Evolutionary conservation across 2,329 filamentous ascomycete genomes (phyloP).

Genomic region (Paraphaeosphaeria minitans): DNA sequence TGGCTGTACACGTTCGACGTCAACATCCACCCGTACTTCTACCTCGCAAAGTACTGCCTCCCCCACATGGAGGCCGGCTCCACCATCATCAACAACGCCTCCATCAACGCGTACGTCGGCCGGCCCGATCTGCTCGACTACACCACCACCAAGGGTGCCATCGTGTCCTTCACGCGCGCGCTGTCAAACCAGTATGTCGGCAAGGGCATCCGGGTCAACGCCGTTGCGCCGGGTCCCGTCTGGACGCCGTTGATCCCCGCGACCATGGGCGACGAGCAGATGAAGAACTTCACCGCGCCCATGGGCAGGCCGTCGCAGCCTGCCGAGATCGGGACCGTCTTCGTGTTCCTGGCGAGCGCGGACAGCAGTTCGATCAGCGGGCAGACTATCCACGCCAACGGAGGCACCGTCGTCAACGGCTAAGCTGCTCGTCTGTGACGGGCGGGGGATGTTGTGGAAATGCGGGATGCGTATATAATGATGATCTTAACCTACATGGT

Average conservation of each 20-base stretch:
- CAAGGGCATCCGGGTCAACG: conserved; percentile 77
- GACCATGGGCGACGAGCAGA: conserved; percentile 59
- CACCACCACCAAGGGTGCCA: conserved; percentile 78
- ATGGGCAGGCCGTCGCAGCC: conserved; percentile 81
- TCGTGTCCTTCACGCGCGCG: conserved; percentile 78
- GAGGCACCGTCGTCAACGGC: conserved; percentile 43
- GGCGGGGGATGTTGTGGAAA: background rate
- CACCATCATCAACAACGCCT: conserved; percentile 84
- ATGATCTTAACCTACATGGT: too few species aligned
- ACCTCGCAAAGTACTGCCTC: conserved; percentile 75
- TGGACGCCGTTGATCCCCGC: conserved; percentile 52
- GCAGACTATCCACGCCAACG: conserved; percentile 69
- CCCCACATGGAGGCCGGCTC: conserved; percentile 75
- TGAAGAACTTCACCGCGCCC: conserved; percentile 73
- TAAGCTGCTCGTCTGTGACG: conserved; percentile 15
- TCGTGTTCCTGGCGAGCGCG: conserved; percentile 77
- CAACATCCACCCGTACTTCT: conserved; percentile 85
- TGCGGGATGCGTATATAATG: background rate
- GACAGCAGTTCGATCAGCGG: conserved; percentile 78
- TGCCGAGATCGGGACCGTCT: conserved; percentile 79
- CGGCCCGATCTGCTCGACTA: conserved; percentile 82
- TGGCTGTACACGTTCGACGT: conserved; percentile 81
- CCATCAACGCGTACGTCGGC: conserved; percentile 82
- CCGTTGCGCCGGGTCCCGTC: conserved; percentile 72
- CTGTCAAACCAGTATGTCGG: conserved; percentile 75